Base-by-base conservation (phyloP, 495 filamentous ascomycete genomes). In the Thermothielavioides terrestris region DNA sequence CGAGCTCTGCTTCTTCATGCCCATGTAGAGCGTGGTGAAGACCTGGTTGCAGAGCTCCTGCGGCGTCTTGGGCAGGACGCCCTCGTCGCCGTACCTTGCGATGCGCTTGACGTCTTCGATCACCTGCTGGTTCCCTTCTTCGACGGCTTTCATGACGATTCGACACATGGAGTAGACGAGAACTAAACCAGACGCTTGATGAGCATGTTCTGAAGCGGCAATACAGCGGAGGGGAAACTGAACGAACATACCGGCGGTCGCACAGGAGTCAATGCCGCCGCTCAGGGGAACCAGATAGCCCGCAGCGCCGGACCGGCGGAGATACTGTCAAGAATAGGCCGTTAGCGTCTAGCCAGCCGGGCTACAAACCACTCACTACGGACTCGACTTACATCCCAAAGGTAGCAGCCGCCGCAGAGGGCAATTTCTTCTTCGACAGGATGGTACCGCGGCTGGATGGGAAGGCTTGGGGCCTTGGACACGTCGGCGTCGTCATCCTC, bases 1-100 rank as follows among this genome's bases (percentile, higher is more conserved):
- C 17, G 77, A 80, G 12, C 77, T 83, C 51, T 94, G 84, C 45
- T 77, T 73, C 30, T 74, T 63, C 71, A 80, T 95, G 10, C 90
- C 90, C 84, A 96, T 88, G 65, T 84, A 95, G 36, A 68, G 63
- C 0, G 89, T 94, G 41, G 81, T 76, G 59, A 94, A 87, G 25
- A 92, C 54, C 46, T 58, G 59, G 27, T 73, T 66, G 73, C 80
- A 77, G 15, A 88, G 71, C 28, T 85, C 82, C 57, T 86, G 73
- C 0, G 79, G 72, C 0, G 74, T 77, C 30, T 68, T 64, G 4
- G 82, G 85, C 2, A 84, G 47, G 68, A 56, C 62, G 22, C 70
- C 73, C 4, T 72, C 64, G 23, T 69, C 73, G 6, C 69, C 64
- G 50, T 81, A 79, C 12, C 73, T 75, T 14, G 72, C 76, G 9